phyloP scores from a whole-genome alignment of 306 rosid species.

The Acacia acuminata region DNA sequence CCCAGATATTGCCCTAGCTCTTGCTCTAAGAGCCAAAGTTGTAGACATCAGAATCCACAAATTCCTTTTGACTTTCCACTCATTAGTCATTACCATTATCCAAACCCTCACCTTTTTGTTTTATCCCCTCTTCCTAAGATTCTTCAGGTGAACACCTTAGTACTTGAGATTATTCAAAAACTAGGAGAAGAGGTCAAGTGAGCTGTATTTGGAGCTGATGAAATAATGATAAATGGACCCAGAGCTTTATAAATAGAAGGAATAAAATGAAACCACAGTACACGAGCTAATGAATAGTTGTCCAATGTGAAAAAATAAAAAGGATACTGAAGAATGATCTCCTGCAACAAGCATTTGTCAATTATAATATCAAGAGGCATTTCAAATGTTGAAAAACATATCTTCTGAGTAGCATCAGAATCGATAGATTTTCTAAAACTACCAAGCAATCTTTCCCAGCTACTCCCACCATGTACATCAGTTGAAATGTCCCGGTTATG shows the following conservation, averaged over 20 bases:
- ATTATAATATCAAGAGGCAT: constrained; percentile 85
- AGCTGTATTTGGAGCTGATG: neutral
- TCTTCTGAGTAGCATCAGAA: constrained; percentile 44
- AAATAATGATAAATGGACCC: constrained; percentile 5
- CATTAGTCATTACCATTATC: too few species aligned
- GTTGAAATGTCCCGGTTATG: constrained; percentile 34
- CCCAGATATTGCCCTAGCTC: neutral
- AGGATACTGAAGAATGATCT: constrained; percentile 96
- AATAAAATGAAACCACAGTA: constrained; percentile 11
- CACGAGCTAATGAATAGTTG: constrained; percentile 18
- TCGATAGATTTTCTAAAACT: constrained; percentile 37
- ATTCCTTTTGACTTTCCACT: neutral
- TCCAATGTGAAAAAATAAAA: constrained; percentile 29
- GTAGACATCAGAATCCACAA: neutral
- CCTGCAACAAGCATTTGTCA: constrained; percentile 90
- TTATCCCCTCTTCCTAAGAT: too few species aligned
- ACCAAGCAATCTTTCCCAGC: constrained; percentile 84
- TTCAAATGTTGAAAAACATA: constrained; percentile 50
- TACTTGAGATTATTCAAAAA: too few species aligned
- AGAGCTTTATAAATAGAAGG: constrained; percentile 16
- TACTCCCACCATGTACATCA: constrained; percentile 75
- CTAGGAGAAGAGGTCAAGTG: too few species aligned
- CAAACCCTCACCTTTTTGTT: too few species aligned
- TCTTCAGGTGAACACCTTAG: too few species aligned
- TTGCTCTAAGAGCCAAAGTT: neutral